Base-by-base conservation (phyloP, 148 eudicot species). In the Rhododendron williamsianum region DNA sequence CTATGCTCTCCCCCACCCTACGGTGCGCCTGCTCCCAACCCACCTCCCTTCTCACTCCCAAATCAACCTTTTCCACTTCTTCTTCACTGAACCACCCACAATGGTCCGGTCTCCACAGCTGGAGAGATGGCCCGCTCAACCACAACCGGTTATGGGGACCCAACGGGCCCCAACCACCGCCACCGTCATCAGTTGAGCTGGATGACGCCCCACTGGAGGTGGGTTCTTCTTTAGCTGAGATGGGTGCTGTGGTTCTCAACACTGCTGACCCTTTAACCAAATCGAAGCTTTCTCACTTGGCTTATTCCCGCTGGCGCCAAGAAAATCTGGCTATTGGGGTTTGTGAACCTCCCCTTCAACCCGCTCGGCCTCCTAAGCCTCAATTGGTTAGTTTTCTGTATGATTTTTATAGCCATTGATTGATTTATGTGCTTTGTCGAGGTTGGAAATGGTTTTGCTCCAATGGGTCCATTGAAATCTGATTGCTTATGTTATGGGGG, bases 321-420 rank as follows among this genome's bases (percentile, higher is more conserved):
- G 86, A 88, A 43, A 85, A 85, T 76, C 86, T 94, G 43, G 93
- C 95, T 5, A 76, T 96, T 82, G 97, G 99, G n/a, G 86, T 87
- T 67, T 88, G 48, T 78, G 81, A 85, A n/a, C 91, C 95, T 8
- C 95, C 99, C 33, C 18, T 48, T 33, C 87, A 79, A 0, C 98
- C 98, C 21, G 92, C 98, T 83, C 94, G 99, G 4, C 97, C 98
- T 36, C 25, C 86, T 18, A 96, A 92, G 67, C 99, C 99, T 48
- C 86, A 79, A 15, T 74, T 96, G 93, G 99, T 96, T 86, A 18
- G 81, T 63, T 83, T n/a, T 81, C 43, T 54, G 3, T 67, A n/a
- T 71, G 30, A 11, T 46, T 76, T 56, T 21, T 23, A 35, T 38
- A 25, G 18, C 46, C 9, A 3, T 33, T 76, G 18, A 9, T 58